Evolutionary conservation across 2,329 filamentous ascomycete species (phyloP).

Genomic region (Fusarium aywerte): DNA sequence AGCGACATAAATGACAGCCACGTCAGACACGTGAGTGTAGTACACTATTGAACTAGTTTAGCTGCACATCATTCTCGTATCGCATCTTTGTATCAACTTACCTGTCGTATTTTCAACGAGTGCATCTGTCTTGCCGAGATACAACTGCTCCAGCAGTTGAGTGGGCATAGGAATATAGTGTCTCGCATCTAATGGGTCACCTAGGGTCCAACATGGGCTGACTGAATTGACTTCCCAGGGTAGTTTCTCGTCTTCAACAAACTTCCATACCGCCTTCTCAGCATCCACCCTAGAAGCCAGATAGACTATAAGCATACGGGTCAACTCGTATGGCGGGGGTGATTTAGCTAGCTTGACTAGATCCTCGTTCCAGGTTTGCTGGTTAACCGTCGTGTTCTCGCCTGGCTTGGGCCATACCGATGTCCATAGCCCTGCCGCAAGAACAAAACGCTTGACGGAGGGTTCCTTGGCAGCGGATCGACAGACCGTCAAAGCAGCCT

Average conservation of each 20-base stretch:
- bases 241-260: slow-evolving; percentile 23
- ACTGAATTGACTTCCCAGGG: slow-evolving; percentile 38
- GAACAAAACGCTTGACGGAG: slow-evolving; percentile 34
- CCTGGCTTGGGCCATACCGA: slow-evolving; percentile 21
- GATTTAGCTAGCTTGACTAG: slow-evolving; percentile 20
- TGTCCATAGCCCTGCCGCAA: slow-evolving; percentile 34
- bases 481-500: slow-evolving; percentile 27
- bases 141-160: slow-evolving; percentile 36
- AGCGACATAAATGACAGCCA: slow-evolving; percentile 31
- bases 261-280: slow-evolving; percentile 42
- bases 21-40: slow-evolving; percentile 37
- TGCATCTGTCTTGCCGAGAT: slow-evolving; percentile 18
- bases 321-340: slow-evolving; percentile 33
- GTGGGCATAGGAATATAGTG: slow-evolving; percentile 32
- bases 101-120: slow-evolving; percentile 17
- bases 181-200: slow-evolving; percentile 15
- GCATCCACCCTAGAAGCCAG: slow-evolving; percentile 26
- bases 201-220: slow-evolving; percentile 28
- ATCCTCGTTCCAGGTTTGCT: slow-evolving; percentile 38
- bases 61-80: background rate
- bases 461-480: slow-evolving; percentile 33
- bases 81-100: background rate
- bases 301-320: slow-evolving; percentile 15
- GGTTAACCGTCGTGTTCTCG: background rate
- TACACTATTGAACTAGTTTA: slow-evolving; percentile 32